These are phyloP conservation scores for Trifolium dubium DNA, from an alignment of 306 rosid genomes.

Conservation along the genomic window DNA sequence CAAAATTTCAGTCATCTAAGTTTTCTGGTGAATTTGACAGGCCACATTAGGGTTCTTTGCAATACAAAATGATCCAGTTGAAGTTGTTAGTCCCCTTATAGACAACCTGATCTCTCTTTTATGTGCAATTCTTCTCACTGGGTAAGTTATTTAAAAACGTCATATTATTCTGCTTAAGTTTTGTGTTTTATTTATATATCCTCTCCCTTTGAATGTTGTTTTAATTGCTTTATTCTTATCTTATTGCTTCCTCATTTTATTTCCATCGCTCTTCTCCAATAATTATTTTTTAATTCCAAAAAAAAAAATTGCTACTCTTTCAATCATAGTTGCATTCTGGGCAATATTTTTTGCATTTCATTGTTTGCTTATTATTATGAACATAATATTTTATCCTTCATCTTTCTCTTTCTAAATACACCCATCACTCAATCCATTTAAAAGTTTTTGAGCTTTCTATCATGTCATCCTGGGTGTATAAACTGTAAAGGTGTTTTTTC, in stretches of 20 bases:
- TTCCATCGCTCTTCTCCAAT: constrained; percentile 18
- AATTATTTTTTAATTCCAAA: neutral
- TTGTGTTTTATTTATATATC: constrained; percentile 13
- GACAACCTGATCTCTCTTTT: constrained; percentile 90
- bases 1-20: constrained; percentile 30
- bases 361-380: constrained; percentile 1
- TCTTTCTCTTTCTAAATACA: constrained; percentile 19
- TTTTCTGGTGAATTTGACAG: constrained; percentile 62
- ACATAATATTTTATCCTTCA: constrained; percentile 14
- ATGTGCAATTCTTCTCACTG: constrained; percentile 94
- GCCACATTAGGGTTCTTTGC: constrained; percentile 98
- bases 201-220: constrained; percentile 29
- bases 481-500: constrained; percentile 9
- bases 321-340: constrained; percentile 9
- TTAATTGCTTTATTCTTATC: constrained; percentile 25
- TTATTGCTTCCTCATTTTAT: constrained; percentile 8
- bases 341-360: constrained; percentile 21
- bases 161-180: constrained; percentile 29
- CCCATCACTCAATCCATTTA: neutral
- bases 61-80: constrained; percentile 86
- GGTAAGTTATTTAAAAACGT: constrained; percentile 54
- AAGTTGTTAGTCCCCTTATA: constrained; percentile 76
- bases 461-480: constrained; percentile 17
- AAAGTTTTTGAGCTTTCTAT: constrained; percentile 1
- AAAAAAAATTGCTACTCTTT: constrained; percentile 11